Base-by-base conservation (phyloP, 2,329 filamentous ascomycete genomes). In the Fusarium sororula region DNA sequence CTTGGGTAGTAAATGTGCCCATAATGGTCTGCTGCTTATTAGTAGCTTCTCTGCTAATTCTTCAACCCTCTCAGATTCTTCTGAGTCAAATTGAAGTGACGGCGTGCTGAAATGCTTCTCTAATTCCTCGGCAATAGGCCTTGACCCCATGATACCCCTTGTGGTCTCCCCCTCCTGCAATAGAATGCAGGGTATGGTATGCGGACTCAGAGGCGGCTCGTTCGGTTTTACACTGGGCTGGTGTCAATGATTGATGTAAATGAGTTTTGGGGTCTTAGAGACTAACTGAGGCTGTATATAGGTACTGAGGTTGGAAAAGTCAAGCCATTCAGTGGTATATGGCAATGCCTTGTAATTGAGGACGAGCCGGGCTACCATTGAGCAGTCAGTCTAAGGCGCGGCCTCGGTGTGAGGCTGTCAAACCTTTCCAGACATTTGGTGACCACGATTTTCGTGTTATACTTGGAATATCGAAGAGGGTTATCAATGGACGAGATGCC, bases 401-500 rank as follows among this genome's bases (percentile, higher is more conserved):
- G 26, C 6, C 18, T 42, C 8, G 18, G 6, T 11, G 10, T 10
- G 28, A 14, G 3, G 9, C 7, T 7, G 9, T 24, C 37, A 22
- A 26, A 61, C 58, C 48, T 61, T 56, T 61, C 58, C 48, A 61
- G 13, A 55, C 48, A 37, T 61, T 56, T 28, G 58, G 58, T 10
- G 58, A 61, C 58, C 58, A 61, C 6, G 58, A 61, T 10, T 56
- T 56, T 7, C 20, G 37, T 11, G 57, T 39, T n/a, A 42, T 13
- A 14, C 35, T 61, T 13, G 48, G 58, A 10, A 61, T 42, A 1
- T 61, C 48, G 20, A 42, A n/a, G 6, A 61, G 48, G 0, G 37
- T 61, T 35, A 56, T 61, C 13, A 55, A 28, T 2, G n/a, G 47
- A 5, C 30, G n/a, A n/a, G 48, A 26, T 28, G 48, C 1, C 58